Evolutionary conservation across 371 early-diverging fungal genomes (phyloP).

Genomic region (Massospora cicadina): DNA sequence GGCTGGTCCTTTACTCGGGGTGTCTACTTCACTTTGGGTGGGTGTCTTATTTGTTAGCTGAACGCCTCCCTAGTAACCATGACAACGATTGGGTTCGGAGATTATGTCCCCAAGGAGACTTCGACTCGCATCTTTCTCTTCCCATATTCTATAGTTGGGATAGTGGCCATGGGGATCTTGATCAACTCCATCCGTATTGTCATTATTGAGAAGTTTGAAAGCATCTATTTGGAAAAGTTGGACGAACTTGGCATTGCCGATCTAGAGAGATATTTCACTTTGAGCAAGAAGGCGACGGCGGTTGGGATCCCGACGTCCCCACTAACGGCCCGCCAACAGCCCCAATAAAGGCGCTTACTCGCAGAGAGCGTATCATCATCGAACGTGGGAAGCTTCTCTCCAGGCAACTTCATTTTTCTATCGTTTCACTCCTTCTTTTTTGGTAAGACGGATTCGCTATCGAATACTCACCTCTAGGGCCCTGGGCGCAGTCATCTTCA

Average conservation of each 20-base stretch:
- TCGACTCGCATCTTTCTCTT: not conserved
- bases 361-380: not conserved
- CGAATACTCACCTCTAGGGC: not conserved
- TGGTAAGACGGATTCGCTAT: conserved; percentile 4
- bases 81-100: conserved; percentile 12
- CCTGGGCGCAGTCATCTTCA: conserved; percentile 11
- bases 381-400: not conserved
- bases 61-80: conserved; percentile 2
- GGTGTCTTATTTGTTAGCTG: not conserved
- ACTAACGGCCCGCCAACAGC: not conserved
- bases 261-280: not conserved
- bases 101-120: not conserved
- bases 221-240: not conserved
- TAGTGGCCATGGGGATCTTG: conserved; percentile 11
- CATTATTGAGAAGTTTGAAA: conserved; percentile 5
- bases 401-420: conserved; percentile 9
- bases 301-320: not conserved
- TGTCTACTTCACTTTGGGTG: conserved; percentile 6
- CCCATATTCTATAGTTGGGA: conserved; percentile 10
- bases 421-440: not conserved
- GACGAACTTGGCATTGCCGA: not conserved
- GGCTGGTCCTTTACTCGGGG: conserved; percentile 9
- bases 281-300: not conserved
- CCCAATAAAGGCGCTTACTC: not conserved
- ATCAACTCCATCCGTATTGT: conserved; percentile 7